Evolutionary conservation across 768 basidiomycete genomes (phyloP), one percentile per base, ranked within the genome.

Genomic region (Podaxis sp.): DNA sequence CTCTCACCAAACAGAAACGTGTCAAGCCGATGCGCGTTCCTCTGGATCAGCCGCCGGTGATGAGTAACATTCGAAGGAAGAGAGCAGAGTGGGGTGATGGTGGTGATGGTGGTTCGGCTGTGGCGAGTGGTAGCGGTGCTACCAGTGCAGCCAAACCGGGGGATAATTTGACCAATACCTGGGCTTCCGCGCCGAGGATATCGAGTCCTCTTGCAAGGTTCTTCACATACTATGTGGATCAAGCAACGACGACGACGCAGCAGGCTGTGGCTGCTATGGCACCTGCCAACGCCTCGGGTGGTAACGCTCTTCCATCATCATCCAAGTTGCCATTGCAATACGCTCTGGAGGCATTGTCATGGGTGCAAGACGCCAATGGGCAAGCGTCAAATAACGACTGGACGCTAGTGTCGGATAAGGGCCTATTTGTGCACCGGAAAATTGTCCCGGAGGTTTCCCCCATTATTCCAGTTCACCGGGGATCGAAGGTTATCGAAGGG

Each of bases 401-500:
- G 96, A 82, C 86, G 19, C 74, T 86, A 11, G 82, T 95, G 29
- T 84, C 82, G 55, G 91, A 93, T 61, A 91, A 91, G 66, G 91
- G 87, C 5, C 74, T 95, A 37, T 78, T 88, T 2, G 82, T 96
- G 15, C 85, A 91, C 64, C 87, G 88, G 69, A 90, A 90, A 69
- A 73, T 88, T n/a, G 82, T 85, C 6, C 81, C 90, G 0, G 87
- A 90, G 58, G 83, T 96, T 5, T 96, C 94, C 4, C 80, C 89
- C 1, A 78, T 85, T 57, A 85, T 95, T 36, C 93, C 94, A 0
- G 86, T 98, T 2, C 89, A 94, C 73, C 89, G 88, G 67, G 94
- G 92, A 0, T 87, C 90, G 70, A 92, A 93, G 74, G 93, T 98
- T 64, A 89, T 98, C 55, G 92, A 98, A 71, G 94, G 95, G 3